Percentiles rank a stretch among this genome's conserved stretches.
Evolutionary conservation across 2,329 filamentous ascomycete species (phyloP).

Genomic region (Daldinia sp.): DNA sequence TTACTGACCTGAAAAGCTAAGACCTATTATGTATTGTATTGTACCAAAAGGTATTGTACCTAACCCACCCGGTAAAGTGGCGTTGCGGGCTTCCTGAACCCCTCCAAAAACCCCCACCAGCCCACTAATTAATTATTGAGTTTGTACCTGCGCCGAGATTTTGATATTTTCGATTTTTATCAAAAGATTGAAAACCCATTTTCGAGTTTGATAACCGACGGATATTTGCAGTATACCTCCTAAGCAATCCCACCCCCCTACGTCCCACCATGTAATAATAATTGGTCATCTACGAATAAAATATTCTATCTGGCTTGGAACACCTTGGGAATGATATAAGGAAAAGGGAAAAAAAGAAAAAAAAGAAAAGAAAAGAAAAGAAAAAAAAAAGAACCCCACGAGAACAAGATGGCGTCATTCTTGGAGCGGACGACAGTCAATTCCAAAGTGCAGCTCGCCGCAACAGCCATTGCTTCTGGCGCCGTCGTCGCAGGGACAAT

Average conservation of each 20-base stretch:
- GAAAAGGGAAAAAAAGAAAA: no score
- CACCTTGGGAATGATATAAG: no score
- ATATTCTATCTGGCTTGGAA: background rate
- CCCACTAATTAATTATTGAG: background rate
- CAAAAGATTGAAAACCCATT: no score
- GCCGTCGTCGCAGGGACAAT: constrained; percentile 67
- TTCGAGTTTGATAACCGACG: background rate
- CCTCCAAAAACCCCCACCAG: no score
- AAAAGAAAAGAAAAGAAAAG: no score
- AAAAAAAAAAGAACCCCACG: background rate
- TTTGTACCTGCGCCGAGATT: constrained; percentile 12
- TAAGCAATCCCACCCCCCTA: background rate
- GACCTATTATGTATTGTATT: no score
- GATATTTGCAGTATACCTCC: background rate
- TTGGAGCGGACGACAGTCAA: constrained; percentile 55
- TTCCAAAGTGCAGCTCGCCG: constrained; percentile 68
- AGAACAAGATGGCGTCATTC: constrained; percentile 46
- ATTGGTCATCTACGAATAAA: background rate
- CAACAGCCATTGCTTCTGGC: constrained; percentile 73
- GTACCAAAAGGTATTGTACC: no score
- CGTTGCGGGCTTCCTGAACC: no score
- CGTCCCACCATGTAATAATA: background rate
- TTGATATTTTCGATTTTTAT: constrained; percentile 1
- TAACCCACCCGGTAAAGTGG: no score
- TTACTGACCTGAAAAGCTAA: no score